Percentiles rank a stretch among this genome's conserved stretches.
Conservation (phyloP, 1,284 basidiomycete genomes). For the Trichosporon sp. region DNA sequence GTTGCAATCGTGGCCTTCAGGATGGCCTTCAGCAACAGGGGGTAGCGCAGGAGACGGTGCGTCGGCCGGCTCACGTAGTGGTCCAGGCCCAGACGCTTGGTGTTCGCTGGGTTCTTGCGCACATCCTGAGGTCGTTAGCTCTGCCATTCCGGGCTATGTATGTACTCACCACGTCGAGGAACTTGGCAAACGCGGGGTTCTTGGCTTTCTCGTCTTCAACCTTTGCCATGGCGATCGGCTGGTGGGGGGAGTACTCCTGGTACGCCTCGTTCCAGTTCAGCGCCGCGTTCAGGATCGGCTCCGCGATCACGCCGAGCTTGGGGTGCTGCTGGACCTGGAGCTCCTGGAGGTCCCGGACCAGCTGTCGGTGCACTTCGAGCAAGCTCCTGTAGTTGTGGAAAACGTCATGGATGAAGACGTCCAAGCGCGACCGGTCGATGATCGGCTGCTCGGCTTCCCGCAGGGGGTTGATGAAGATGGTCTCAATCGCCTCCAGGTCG, state of each 20-base stretch:
- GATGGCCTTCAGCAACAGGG: constrained; percentile 74
- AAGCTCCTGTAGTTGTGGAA: constrained; percentile 73
- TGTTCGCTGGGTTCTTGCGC: constrained; percentile 25
- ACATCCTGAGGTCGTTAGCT: background rate
- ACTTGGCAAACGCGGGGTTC: constrained; percentile 73
- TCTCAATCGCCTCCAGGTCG: constrained; percentile 84
- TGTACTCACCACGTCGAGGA: constrained; percentile 64
- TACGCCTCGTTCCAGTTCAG: constrained; percentile 91
- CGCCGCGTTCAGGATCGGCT: constrained; percentile 79
- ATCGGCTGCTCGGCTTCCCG: constrained; percentile 69
- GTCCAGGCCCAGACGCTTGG: constrained; percentile 73
- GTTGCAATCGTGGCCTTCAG: constrained; percentile 55
- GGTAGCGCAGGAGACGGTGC: constrained; percentile 80
- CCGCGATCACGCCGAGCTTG: constrained; percentile 73
- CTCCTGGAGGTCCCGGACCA: constrained; percentile 75
- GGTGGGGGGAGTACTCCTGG: constrained; percentile 86
- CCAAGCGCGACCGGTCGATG: constrained; percentile 65
- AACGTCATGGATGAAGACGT: constrained; percentile 79
- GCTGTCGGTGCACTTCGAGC: constrained; percentile 68
- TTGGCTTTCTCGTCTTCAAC: constrained; percentile 81
- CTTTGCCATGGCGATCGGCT: constrained; percentile 85
- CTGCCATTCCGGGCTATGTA: background rate
- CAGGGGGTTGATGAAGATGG: constrained; percentile 67
- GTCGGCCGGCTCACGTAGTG: constrained; percentile 85
- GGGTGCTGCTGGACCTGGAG: constrained; percentile 90